phyloP scores from a whole-genome alignment of 2,329 filamentous ascomycete species.

The Fusarium sp. region DNA sequence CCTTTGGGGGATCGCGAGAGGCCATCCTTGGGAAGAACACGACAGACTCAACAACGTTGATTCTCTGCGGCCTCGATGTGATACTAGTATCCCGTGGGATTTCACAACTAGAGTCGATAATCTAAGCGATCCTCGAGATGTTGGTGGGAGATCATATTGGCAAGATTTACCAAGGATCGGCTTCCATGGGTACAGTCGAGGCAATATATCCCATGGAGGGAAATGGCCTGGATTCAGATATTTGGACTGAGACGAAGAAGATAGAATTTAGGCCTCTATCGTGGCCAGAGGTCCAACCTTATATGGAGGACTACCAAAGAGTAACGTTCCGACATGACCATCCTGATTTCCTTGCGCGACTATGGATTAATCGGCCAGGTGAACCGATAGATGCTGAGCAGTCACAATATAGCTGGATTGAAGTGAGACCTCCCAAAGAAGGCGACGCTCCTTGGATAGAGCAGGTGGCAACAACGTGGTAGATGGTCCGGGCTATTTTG shows the following conservation, averaged over 20 bases:
- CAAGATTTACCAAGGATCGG: accelerated
- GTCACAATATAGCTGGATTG: not conserved
- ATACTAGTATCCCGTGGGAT: not conserved
- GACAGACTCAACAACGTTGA: too few relatives aligned
- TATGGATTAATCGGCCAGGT: not conserved
- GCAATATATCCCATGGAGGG: too few relatives aligned
- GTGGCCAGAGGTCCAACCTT: not conserved
- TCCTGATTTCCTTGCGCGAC: not conserved
- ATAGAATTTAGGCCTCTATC: not conserved
- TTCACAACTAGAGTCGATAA: not conserved
- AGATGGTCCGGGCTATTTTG: not conserved
- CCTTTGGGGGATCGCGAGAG: not conserved
- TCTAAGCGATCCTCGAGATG: not conserved
- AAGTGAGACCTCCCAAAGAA: not conserved
- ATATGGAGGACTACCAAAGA: not conserved
- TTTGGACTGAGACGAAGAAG: not conserved
- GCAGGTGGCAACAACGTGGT: not conserved
- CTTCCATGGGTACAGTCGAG: not conserved
- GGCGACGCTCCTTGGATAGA: not conserved
- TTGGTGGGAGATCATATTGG: accelerated
- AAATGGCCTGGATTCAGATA: not conserved
- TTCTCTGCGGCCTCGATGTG: too few relatives aligned
- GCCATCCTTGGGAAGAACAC: not conserved
- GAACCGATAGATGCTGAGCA: not conserved
- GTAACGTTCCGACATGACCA: accelerated